A percentile compares a stretch with the other conserved stretches of the same genome.
These are phyloP conservation scores for Penicillium antarcticum DNA, from an alignment of 495 filamentous ascomycete species.

Conservation along the genomic window DNA sequence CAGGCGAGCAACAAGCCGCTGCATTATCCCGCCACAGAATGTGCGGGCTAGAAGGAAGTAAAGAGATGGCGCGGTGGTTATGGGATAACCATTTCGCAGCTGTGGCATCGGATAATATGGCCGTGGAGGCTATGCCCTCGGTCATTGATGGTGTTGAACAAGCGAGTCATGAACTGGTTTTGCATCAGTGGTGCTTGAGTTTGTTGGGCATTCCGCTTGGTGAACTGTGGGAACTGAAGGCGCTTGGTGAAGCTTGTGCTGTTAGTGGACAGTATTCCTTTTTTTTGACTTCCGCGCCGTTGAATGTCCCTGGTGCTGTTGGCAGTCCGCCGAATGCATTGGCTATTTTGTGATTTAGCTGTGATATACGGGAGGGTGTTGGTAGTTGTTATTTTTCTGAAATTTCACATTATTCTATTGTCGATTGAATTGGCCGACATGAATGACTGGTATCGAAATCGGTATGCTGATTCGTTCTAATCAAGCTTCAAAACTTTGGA, in stretches of 20 bases:
- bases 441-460: slow-evolving; percentile 30
- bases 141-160: slow-evolving; percentile 13
- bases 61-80: slow-evolving; percentile 29
- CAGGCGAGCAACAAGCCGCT: slow-evolving; percentile 25
- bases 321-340: slow-evolving; percentile 39
- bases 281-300: slow-evolving; percentile 42
- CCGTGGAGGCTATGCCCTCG: slow-evolving; percentile 25
- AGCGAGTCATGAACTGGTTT: slow-evolving; percentile 15
- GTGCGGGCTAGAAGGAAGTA: slow-evolving; percentile 23
- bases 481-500: slow-evolving; percentile 33
- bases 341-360: slow-evolving; percentile 39
- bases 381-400: too few species aligned
- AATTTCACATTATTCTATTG: too few species aligned
- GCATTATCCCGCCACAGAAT: slow-evolving; percentile 1
- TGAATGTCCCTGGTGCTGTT: slow-evolving; percentile 45
- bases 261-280: slow-evolving; percentile 36
- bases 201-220: slow-evolving; percentile 53
- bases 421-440: slow-evolving; percentile 20
- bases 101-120: slow-evolving; percentile 28
- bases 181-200: slow-evolving; percentile 41
- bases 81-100: slow-evolving; percentile 33
- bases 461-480: slow-evolving; percentile 32
- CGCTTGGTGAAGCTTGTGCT: slow-evolving; percentile 46
- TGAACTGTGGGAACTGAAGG: slow-evolving; percentile 60
- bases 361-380: too few species aligned